A percentile compares a stretch with the other conserved stretches of the same genome.
phyloP scores from a whole-genome alignment of 2,329 filamentous ascomycete genomes.

The Zasmidium citrigriseum region DNA sequence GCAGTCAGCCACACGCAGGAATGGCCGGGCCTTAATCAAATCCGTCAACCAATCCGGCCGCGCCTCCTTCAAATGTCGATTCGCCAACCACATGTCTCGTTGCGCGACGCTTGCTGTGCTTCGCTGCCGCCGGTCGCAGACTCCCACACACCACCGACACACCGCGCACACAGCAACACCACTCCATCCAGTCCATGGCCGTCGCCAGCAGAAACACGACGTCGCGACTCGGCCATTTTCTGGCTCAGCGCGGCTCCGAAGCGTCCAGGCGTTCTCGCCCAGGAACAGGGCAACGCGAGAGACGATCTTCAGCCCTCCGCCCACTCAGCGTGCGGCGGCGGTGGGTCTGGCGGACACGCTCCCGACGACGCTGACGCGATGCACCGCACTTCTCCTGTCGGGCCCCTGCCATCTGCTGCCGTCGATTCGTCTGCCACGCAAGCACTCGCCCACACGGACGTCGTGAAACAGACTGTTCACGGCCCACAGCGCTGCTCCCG shows the following conservation, averaged over 20 bases:
- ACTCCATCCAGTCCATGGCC: background rate
- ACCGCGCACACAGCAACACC: background rate
- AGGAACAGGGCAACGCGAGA: slow-evolving; percentile 1
- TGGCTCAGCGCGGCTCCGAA: background rate
- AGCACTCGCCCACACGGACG: slow-evolving; percentile 9
- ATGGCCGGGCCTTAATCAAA: background rate
- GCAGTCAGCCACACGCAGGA: background rate
- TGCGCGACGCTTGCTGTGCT: background rate
- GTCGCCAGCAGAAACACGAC: background rate
- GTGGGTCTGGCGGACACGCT: slow-evolving; percentile 8
- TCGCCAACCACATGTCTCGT: background rate
- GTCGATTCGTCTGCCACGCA: background rate
- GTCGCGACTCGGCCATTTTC: background rate
- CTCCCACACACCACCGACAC: background rate
- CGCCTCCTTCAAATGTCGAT: background rate
- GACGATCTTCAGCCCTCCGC: background rate
- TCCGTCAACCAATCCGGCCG: background rate
- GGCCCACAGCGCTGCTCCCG: slow-evolving; percentile 16
- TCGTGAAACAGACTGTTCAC: slow-evolving; percentile 16
- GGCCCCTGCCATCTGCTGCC: slow-evolving; percentile 1
- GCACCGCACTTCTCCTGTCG: slow-evolving; percentile 3
- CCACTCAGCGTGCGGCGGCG: slow-evolving; percentile 2
- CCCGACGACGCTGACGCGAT: background rate
- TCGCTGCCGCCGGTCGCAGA: slow-evolving; percentile 2
- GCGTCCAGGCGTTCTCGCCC: background rate